These are phyloP conservation scores for Corylus avellana DNA, from an alignment of 306 rosid genomes.

Conservation along the genomic window DNA sequence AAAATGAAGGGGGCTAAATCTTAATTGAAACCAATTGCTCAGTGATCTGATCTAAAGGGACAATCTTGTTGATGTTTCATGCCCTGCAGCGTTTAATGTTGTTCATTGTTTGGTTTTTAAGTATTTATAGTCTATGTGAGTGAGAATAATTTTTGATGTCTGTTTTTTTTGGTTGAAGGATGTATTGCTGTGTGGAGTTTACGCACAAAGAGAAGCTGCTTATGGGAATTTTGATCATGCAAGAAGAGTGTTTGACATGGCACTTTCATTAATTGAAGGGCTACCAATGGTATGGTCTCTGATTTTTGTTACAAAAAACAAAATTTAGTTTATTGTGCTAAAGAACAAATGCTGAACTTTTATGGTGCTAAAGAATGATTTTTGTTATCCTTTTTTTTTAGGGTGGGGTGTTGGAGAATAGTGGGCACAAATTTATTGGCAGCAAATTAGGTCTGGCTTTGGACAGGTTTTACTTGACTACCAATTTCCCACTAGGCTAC, in stretches of 20 bases:
- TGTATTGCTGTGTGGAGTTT: slow-evolving; percentile 84
- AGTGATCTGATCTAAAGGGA: slow-evolving; percentile 4
- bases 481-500: background rate
- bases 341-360: background rate
- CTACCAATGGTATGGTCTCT: slow-evolving; percentile 64
- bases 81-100: background rate
- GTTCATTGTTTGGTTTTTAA: background rate
- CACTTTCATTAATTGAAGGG: slow-evolving; percentile 74
- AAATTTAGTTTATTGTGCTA: background rate
- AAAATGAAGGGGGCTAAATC: background rate
- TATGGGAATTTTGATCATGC: slow-evolving; percentile 83
- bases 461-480: background rate
- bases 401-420: too few relatives aligned
- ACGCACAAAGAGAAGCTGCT: slow-evolving; percentile 86
- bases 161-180: slow-evolving; percentile 53
- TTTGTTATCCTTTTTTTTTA: background rate
- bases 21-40: background rate
- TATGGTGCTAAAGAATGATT: background rate
- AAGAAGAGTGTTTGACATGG: slow-evolving; percentile 95
- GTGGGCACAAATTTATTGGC: background rate
- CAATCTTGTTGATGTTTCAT: slow-evolving; percentile 6
- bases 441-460: background rate
- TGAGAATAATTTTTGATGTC: slow-evolving; percentile 13
- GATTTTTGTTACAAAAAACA: slow-evolving; percentile 8
- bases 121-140: background rate